Evolutionary conservation across 805 yeast genomes (phyloP).

Genomic region (Lachancea lanzarotensis): DNA sequence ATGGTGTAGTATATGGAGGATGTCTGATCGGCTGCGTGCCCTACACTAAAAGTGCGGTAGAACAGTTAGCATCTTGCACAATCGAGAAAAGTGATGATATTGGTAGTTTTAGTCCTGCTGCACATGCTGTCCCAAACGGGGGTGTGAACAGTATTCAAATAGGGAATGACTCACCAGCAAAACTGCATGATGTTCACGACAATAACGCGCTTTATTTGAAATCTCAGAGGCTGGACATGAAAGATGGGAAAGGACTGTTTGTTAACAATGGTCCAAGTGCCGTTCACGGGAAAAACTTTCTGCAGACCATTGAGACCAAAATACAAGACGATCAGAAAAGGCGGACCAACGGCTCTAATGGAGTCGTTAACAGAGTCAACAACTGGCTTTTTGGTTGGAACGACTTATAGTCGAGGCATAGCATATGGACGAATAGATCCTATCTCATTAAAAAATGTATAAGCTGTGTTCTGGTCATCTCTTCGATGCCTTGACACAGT

Average conservation of each 20-base stretch:
- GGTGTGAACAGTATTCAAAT: not conserved
- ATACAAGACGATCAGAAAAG: conserved; percentile 27
- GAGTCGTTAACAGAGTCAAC: conserved; percentile 33
- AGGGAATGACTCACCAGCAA: not conserved
- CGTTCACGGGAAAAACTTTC: conserved; percentile 20
- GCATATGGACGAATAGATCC: not conserved
- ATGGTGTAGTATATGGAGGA: conserved; percentile 67
- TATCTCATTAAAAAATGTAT: not conserved
- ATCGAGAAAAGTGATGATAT: conserved; percentile 28
- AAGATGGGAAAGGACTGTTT: conserved; percentile 40
- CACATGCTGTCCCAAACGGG: not conserved
- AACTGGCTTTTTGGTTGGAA: conserved; percentile 55
- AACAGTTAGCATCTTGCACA: conserved; percentile 43
- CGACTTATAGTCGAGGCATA: conserved; percentile 28
- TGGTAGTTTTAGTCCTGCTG: conserved; percentile 19
- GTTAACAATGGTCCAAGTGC: conserved; percentile 19
- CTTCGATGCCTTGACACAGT: not conserved
- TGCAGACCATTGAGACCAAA: conserved; percentile 25
- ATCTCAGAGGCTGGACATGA: conserved; percentile 32
- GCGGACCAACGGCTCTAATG: conserved; percentile 13
- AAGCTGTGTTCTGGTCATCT: not conserved
- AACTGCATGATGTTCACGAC: conserved; percentile 3
- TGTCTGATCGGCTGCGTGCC: conserved; percentile 63
- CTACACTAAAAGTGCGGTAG: conserved; percentile 53
- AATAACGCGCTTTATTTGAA: conserved; percentile 12